These are phyloP conservation scores for Xylaria sp. DNA, from an alignment of 2,329 filamentous ascomycete species.

Conservation along the genomic window DNA sequence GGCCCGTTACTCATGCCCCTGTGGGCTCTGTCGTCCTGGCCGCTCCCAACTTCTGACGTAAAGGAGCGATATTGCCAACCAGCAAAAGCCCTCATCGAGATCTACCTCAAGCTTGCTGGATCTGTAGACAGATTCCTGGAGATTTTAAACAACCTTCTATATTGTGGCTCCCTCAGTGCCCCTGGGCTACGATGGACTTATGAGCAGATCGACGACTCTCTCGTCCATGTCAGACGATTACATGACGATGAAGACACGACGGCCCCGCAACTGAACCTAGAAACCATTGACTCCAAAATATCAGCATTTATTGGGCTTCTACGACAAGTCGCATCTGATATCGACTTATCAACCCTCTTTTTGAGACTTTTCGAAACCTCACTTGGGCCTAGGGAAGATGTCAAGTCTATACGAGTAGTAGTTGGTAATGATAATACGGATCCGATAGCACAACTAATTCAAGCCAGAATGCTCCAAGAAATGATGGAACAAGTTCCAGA, in stretches of 20 bases:
- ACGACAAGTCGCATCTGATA: conserved; percentile 60
- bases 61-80: conserved; percentile 58
- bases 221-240: conserved; percentile 62
- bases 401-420: conserved; percentile 47
- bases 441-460: conserved; percentile 61
- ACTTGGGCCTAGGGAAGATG: conserved; percentile 55
- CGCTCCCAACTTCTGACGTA: conserved; percentile 48
- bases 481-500: conserved; percentile 73
- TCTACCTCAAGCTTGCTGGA: conserved; percentile 68
- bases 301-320: conserved; percentile 63
- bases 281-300: conserved; percentile 61
- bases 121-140: conserved; percentile 60
- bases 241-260: conserved; percentile 36
- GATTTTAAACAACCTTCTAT: conserved; percentile 67
- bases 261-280: conserved; percentile 53
- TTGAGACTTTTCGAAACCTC: conserved; percentile 68
- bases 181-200: conserved; percentile 64
- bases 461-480: conserved; percentile 72
- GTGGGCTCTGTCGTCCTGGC: conserved; percentile 71
- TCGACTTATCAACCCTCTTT: conserved; percentile 71
- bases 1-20: conserved; percentile 68
- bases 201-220: conserved; percentile 56
- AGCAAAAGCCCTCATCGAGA: conserved; percentile 63
- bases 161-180: conserved; percentile 58
- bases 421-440: conserved; percentile 48